Conservation (phyloP, 2,329 filamentous ascomycete genomes). For the Phaeosphaeriaceae sp. region DNA sequence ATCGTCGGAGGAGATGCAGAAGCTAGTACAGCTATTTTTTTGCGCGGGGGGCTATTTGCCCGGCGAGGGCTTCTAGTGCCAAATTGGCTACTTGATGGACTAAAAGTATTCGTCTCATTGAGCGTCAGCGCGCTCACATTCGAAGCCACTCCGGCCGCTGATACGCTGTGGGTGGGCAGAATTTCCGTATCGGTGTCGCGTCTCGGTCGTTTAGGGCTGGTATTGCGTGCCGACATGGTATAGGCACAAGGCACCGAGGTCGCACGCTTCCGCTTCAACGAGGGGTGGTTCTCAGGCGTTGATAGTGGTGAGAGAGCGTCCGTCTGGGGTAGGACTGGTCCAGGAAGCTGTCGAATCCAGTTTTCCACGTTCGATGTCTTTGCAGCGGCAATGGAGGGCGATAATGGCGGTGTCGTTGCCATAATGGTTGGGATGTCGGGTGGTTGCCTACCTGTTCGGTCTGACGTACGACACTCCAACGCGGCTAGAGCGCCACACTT, state of each 20-base stretch:
- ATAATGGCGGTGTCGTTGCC: constrained; percentile 19
- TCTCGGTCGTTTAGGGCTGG: constrained; percentile 18
- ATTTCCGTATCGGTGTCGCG: constrained; percentile 7
- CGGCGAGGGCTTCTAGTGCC: constrained; percentile 12
- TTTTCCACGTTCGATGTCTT: constrained; percentile 18
- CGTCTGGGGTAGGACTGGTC: constrained; percentile 7
- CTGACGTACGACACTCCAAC: constrained; percentile 1
- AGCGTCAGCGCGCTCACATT: constrained; percentile 14
- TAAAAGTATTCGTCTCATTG: constrained; percentile 14
- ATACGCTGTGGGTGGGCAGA: constrained; percentile 14
- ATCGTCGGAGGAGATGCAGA: constrained; percentile 16
- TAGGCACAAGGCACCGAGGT: constrained; percentile 6
- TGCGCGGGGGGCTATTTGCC: constrained; percentile 7
- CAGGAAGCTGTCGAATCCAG: constrained; percentile 19
- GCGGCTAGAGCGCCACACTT: constrained; percentile 6
- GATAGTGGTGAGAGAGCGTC: constrained; percentile 18
- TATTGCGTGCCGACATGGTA: constrained; percentile 9
- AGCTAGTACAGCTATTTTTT: constrained; percentile 11
- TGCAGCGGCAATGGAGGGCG: constrained; percentile 18
- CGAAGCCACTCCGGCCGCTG: constrained; percentile 12
- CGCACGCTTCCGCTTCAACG: constrained; percentile 19
- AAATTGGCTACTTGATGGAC: constrained; percentile 14
- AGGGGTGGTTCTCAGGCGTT: constrained; percentile 14
- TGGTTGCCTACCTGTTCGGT: constrained; percentile 2
- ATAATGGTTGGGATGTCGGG: constrained; percentile 13